These are phyloP conservation scores for Aurantiochytrium sp. DNA, from an alignment of 108 stramenopile genomes.

Conservation along the genomic window DNA sequence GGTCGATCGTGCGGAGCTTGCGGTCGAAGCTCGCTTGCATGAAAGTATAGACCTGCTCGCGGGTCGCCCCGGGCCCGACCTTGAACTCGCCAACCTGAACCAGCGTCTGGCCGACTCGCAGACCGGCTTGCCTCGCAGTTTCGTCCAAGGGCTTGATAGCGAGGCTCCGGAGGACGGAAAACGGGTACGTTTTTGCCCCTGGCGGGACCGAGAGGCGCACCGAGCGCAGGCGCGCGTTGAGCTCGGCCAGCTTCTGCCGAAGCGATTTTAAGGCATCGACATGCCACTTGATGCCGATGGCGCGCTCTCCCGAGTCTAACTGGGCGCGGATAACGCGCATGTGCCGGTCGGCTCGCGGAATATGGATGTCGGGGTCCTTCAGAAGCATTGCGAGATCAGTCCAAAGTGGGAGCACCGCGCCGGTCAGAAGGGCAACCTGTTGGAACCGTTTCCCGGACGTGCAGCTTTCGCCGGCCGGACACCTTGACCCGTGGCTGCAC, in stretches of 20 bases:
- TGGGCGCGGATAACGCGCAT: neutral
- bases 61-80: neutral
- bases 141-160: neutral
- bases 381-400: neutral
- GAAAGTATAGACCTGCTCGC: neutral
- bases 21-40: neutral
- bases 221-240: neutral
- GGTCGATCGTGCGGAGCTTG: neutral
- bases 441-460: neutral
- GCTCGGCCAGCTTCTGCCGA: neutral
- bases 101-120: neutral
- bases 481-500: neutral
- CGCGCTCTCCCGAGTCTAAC: neutral
- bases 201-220: neutral
- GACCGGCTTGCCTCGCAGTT: neutral
- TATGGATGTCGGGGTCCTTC: neutral
- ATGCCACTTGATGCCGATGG: neutral
- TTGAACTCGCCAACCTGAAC: neutral
- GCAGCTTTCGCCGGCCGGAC: neutral
- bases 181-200: neutral
- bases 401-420: neutral
- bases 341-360: neutral
- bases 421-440: neutral
- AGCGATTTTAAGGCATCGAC: neutral
- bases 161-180: neutral